A percentile compares a stretch with the other conserved stretches of the same genome.
phyloP scores from a whole-genome alignment of 2,329 filamentous ascomycete species.

The Aureobasidium lini region DNA sequence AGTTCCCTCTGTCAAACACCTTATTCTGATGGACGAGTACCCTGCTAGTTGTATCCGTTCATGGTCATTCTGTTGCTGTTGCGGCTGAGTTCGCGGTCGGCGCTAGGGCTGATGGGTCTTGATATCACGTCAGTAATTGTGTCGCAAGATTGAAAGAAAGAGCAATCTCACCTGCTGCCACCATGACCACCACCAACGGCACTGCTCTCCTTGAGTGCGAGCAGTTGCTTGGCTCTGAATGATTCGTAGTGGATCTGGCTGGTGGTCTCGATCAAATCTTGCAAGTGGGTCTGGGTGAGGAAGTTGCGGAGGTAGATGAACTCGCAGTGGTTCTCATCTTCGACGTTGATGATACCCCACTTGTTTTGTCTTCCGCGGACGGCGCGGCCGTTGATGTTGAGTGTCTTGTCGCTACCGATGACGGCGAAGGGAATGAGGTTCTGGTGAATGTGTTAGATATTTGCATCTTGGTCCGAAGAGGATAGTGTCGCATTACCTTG shows the following conservation, averaged over 20 bases:
- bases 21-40: neutral
- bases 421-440: slow-evolving; percentile 94
- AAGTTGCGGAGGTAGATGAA: slow-evolving; percentile 98
- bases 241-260: slow-evolving; percentile 99
- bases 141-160: neutral
- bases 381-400: slow-evolving; percentile 95
- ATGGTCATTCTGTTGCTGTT: slow-evolving; percentile 96
- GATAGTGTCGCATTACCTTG: slow-evolving; percentile 58
- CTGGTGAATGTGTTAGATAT: slow-evolving; percentile 40
- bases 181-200: slow-evolving; percentile 61
- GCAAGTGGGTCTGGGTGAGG: slow-evolving; percentile 93
- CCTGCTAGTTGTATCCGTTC: slow-evolving; percentile 73
- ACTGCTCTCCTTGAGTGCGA: slow-evolving; percentile 97
- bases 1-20: slow-evolving; percentile 7
- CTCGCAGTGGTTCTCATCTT: slow-evolving; percentile 99
- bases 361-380: slow-evolving; percentile 97
- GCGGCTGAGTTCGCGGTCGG: slow-evolving; percentile 91
- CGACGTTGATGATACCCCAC: slow-evolving; percentile 99
- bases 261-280: slow-evolving; percentile 98
- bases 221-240: slow-evolving; percentile 97
- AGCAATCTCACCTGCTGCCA: slow-evolving; percentile 53
- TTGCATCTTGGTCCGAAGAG: slow-evolving; percentile 18
- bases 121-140: neutral
- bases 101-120: slow-evolving; percentile 81
- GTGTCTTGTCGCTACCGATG: slow-evolving; percentile 95